Evolutionary conservation across 139 green algal genomes (phyloP).

Genomic region (Yamagishiella unicocca): DNA sequence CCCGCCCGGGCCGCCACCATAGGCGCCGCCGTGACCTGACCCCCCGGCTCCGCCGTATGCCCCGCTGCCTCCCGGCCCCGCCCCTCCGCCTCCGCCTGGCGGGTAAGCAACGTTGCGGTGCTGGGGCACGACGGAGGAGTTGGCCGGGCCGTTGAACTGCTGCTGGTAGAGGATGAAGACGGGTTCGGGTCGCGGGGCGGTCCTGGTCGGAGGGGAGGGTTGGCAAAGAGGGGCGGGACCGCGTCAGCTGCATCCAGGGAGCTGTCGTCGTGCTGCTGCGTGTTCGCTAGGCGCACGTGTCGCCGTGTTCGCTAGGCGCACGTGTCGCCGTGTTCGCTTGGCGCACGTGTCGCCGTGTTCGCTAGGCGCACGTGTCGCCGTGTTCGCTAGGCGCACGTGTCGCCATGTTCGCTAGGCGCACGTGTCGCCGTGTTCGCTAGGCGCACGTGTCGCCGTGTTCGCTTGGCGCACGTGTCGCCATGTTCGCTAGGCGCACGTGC

Average conservation of each 20-base stretch:
- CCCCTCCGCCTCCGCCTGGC: background rate
- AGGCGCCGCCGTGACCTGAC: background rate
- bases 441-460: no score
- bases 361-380: no score
- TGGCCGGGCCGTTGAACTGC: conserved; percentile 41
- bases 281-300: background rate
- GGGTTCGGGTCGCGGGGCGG: background rate
- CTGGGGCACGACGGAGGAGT: conserved; percentile 28
- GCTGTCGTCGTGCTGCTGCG: background rate
- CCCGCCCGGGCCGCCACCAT: background rate
- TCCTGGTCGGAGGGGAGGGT: background rate
- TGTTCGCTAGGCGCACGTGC: no score
- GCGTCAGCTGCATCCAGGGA: background rate
- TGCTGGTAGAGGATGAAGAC: conserved; percentile 43
- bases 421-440: no score
- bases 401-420: no score
- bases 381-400: no score
- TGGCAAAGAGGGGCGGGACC: background rate
- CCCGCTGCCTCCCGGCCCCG: background rate
- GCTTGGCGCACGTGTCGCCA: no score
- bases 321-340: background rate
- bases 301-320: background rate
- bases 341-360: background rate
- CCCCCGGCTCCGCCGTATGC: background rate
- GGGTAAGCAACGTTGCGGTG: conserved; percentile 23